These are phyloP conservation scores for Thymus quinquecostatus DNA, from an alignment of 257 asterid genomes.

Conservation along the genomic window DNA sequence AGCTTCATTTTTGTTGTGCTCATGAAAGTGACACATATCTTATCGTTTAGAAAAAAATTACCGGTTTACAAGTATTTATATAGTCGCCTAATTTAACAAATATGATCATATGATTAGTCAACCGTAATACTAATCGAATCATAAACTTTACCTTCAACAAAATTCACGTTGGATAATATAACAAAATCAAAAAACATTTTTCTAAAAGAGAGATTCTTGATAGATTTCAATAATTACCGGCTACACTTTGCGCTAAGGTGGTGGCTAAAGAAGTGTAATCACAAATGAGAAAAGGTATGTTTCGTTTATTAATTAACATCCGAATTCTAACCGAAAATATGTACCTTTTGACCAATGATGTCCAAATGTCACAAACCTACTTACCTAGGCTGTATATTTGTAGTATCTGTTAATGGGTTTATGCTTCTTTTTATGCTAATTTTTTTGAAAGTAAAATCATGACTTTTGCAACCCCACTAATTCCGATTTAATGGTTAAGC, in stretches of 20 bases:
- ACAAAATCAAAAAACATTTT: background rate
- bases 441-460: conserved; percentile 39
- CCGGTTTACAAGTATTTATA: too few relatives aligned
- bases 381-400: conserved; percentile 16
- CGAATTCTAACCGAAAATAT: conserved; percentile 31
- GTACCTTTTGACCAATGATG: conserved; percentile 56
- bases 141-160: too few relatives aligned
- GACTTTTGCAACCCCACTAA: conserved; percentile 36
- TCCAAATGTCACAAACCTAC: conserved; percentile 30
- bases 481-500: background rate
- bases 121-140: too few relatives aligned
- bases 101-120: too few relatives aligned
- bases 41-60: too few relatives aligned
- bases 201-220: conserved; percentile 30
- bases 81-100: background rate
- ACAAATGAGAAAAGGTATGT: conserved; percentile 21
- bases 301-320: background rate
- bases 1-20: too few relatives aligned
- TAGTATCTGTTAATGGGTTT: conserved; percentile 7
- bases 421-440: conserved; percentile 37
- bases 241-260: background rate
- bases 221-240: conserved; percentile 38
- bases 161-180: too few relatives aligned
- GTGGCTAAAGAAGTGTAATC: background rate
- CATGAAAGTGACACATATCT: too few relatives aligned